phyloP scores from a whole-genome alignment of 257 asterid genomes.

The Capsicum baccatum region DNA sequence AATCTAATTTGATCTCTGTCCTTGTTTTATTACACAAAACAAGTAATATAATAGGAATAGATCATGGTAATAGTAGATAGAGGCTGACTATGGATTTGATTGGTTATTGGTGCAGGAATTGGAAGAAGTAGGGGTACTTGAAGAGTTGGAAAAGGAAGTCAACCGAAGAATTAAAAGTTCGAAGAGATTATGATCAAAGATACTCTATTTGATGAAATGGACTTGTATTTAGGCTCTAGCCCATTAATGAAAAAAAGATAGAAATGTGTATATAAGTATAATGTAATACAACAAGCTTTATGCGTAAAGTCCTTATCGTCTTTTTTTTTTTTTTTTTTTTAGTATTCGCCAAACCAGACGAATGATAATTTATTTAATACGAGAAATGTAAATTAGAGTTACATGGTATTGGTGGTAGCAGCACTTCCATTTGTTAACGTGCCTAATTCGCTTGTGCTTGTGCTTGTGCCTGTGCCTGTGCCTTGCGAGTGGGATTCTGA shows the following conservation, averaged over 20 bases:
- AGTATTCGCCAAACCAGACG: not conserved
- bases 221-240: not conserved
- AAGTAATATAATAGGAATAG: not conserved
- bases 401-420: not conserved
- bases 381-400: not conserved
- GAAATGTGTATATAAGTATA: not conserved
- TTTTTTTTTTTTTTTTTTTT: not conserved
- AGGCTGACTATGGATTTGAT: not conserved
- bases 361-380: not conserved
- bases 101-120: slow-evolving; percentile 61
- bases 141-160: slow-evolving; percentile 76
- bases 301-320: not conserved
- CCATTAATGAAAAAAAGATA: not conserved
- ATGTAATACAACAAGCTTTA: not conserved
- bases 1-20: not conserved
- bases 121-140: slow-evolving; percentile 82
- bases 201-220: not conserved
- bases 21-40: not conserved
- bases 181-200: slow-evolving; percentile 43
- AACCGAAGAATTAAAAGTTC: slow-evolving; percentile 59
- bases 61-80: not conserved
- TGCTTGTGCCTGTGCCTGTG: not conserved
- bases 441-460: not conserved
- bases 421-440: not conserved
- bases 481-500: not conserved